A percentile compares a stretch with the other conserved stretches of the same genome.
Evolutionary conservation across 129 eudicot species (phyloP).

Genomic region (Arctium minus): DNA sequence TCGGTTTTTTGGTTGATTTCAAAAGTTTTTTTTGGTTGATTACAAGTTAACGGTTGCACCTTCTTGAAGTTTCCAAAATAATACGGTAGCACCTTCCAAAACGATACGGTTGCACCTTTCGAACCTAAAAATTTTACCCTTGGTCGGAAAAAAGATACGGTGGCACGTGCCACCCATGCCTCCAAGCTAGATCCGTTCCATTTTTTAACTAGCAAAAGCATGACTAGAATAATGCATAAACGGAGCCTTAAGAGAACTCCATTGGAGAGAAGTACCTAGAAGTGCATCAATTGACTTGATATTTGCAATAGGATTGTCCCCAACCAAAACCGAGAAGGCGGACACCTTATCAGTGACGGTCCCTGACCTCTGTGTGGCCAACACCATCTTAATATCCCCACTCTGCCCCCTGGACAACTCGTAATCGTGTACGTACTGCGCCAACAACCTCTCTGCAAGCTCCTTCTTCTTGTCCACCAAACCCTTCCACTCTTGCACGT

Average conservation of each 20-base stretch:
- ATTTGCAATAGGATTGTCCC: conserved; percentile 89
- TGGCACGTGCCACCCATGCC: too few relatives aligned
- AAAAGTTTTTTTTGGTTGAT: too few relatives aligned
- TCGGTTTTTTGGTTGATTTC: too few relatives aligned
- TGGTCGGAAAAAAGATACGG: too few relatives aligned
- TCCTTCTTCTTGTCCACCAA: conserved; percentile 78
- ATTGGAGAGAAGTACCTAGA: conserved; percentile 45
- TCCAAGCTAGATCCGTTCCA: background rate
- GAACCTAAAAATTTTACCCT: too few relatives aligned
- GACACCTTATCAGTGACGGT: conserved; percentile 96
- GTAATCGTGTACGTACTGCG: conserved; percentile 70
- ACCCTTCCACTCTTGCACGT: conserved; percentile 79
- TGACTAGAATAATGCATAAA: background rate
- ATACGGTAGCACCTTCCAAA: too few relatives aligned
- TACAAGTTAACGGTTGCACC: too few relatives aligned
- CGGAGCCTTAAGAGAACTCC: background rate
- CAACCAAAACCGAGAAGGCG: conserved; percentile 85
- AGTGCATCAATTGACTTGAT: conserved; percentile 75
- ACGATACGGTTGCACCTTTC: too few relatives aligned
- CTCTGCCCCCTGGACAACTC: conserved; percentile 70
- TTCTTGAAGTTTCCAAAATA: too few relatives aligned
- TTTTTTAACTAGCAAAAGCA: background rate
- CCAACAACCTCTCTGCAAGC: conserved; percentile 82
- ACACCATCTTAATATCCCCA: conserved; percentile 94
- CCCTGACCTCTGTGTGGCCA: conserved; percentile 93